These are phyloP conservation scores for Pyrus bretschneideri DNA, from an alignment of 306 rosid genomes.

Conservation along the genomic window DNA sequence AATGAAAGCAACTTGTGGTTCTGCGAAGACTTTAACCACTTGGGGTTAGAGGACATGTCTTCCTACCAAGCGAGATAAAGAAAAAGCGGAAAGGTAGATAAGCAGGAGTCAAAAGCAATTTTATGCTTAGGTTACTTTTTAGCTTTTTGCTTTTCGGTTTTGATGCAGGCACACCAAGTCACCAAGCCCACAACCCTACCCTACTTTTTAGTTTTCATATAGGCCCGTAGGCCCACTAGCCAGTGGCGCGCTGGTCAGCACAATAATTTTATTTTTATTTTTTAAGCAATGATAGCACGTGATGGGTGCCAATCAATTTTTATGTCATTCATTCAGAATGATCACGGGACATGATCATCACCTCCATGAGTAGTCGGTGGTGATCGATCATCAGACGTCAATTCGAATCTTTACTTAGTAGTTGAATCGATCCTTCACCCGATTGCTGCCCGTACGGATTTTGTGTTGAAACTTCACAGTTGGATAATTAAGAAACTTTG, in stretches of 20 bases:
- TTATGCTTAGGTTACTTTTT: background rate
- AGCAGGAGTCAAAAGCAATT: constrained; percentile 18
- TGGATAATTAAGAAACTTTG: background rate
- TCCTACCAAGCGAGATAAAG: background rate
- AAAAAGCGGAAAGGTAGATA: background rate
- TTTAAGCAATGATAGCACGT: background rate
- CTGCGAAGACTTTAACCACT: background rate
- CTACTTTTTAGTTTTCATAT: background rate
- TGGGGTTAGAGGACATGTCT: background rate
- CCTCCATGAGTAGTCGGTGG: background rate
- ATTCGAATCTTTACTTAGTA: background rate
- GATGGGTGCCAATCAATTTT: background rate
- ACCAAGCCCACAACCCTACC: constrained; percentile 18
- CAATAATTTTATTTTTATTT: background rate
- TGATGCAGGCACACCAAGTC: background rate
- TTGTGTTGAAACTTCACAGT: background rate
- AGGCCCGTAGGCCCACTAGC: background rate
- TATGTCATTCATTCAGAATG: background rate
- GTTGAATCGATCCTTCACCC: background rate
- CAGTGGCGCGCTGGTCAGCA: background rate
- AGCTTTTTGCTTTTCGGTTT: constrained; percentile 3
- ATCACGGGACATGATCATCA: background rate
- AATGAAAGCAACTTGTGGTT: background rate
- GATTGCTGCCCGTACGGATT: background rate
- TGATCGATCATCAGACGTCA: background rate